Evolutionary conservation across 78 protist species (phyloP).

Genomic region (Diacronema lutheri): DNA sequence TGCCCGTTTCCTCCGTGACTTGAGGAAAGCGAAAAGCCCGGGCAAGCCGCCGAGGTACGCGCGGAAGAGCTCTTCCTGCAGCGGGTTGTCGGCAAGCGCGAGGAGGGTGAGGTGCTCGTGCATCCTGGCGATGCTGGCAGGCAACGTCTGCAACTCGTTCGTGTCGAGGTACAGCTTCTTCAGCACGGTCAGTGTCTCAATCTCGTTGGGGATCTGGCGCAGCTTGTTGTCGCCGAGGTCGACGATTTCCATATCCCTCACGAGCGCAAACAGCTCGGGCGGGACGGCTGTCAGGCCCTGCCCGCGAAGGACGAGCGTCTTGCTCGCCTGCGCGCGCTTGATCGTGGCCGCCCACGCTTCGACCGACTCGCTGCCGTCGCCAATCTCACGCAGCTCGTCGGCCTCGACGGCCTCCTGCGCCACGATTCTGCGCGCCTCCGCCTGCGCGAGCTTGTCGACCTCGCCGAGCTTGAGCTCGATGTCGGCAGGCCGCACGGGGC

Average conservation of each 20-base stretch:
- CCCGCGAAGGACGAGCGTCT: not conserved
- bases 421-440: not conserved
- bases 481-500: not conserved
- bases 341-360: not conserved
- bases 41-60: not conserved
- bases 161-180: not conserved
- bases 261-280: not conserved
- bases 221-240: not conserved
- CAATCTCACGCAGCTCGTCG: not conserved
- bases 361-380: not conserved
- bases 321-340: not conserved
- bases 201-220: not conserved
- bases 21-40: not conserved
- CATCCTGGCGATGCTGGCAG: not conserved
- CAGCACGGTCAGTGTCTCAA: not conserved
- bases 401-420: not conserved
- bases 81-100: not conserved
- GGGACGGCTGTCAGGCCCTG: not conserved
- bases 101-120: not conserved
- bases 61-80: not conserved
- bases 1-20: no score
- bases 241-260: not conserved
- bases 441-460: not conserved
- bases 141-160: not conserved
- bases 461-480: not conserved